Percentiles rank a stretch among this genome's conserved stretches.
These are phyloP conservation scores for Epicoccum nigrum DNA, from an alignment of 2,329 filamentous ascomycete species.

Conservation along the genomic window DNA sequence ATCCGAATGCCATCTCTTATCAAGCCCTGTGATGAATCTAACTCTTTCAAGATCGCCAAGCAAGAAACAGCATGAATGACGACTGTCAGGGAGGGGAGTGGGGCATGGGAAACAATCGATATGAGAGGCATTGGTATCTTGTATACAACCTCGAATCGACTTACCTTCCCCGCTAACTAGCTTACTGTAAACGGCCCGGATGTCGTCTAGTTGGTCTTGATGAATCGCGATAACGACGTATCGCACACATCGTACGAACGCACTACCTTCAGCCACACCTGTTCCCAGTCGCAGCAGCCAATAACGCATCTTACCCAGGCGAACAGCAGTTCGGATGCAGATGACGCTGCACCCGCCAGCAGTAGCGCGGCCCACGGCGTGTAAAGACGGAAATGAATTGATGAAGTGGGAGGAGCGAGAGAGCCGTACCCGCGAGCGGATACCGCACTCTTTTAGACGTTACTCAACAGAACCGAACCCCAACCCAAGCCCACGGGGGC, in stretches of 20 bases:
- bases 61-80: not conserved
- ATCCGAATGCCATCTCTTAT: conserved; percentile 5
- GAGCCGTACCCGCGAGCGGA: not conserved
- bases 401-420: no score
- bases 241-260: not conserved
- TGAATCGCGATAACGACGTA: conserved; percentile 4
- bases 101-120: not conserved
- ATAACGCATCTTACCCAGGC: not conserved
- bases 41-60: not conserved
- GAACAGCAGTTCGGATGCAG: no score
- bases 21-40: not conserved
- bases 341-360: not conserved
- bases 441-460: not conserved
- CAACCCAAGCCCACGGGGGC: no score
- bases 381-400: no score
- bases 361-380: not conserved
- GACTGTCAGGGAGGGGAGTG: not conserved
- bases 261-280: not conserved
- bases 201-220: not conserved
- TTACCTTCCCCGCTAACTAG: conserved; percentile 9
- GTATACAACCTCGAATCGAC: not conserved
- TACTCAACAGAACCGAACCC: no score
- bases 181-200: conserved; percentile 5
- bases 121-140: not conserved
- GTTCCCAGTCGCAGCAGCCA: not conserved